Base-by-base conservation (phyloP, 441 rosid genomes). In the Eruca vesicaria region DNA sequence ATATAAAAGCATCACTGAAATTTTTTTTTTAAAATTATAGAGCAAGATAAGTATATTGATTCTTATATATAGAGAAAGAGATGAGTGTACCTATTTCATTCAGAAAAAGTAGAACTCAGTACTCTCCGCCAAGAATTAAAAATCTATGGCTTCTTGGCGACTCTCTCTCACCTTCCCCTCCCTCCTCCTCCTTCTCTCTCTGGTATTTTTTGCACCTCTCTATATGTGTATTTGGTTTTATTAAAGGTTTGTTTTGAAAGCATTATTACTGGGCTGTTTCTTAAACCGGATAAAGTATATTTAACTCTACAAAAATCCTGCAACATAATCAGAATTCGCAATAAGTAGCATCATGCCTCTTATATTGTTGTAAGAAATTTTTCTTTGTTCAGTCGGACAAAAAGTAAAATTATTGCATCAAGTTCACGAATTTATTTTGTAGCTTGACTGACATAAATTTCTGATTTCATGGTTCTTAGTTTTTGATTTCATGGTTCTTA, bases 181-280 rank as follows among this genome's bases (percentile, higher is more conserved):
- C 66, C 31, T 67, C 56, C 55, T 50, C 41, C 52, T 78, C 69
- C 11, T 76, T 53, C 67, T 73, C 66, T 78, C 81, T 78, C 63
- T 78, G 81, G 81, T 78, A 62, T 68, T 60, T 67, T 16, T 16
- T 55, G 0, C 26, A 7, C 11, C 35, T 57, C 20, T 60, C 45
- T 61, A 38, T 29, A 38, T 18, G 11, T 61, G 1, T 52, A 50
- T 28, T 7, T 28, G 26, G 35, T 52, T 48, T 19, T 43, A 29
- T 45, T 45, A 15, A 29, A 20, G 20, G 19, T 26, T 56, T 23
- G 7, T 63, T 8, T 74, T 45, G 38, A 15, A 66, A 45, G 16
- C 38, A 16, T 43, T 58, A 9, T 38, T 64, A 64, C 19, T 72
- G 28, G 38, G 31, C 18, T 73, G 23, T 29, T 55, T 64, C 50